phyloP scores from a whole-genome alignment of 2,329 filamentous ascomycete species.

The Ascomycota sp. region DNA sequence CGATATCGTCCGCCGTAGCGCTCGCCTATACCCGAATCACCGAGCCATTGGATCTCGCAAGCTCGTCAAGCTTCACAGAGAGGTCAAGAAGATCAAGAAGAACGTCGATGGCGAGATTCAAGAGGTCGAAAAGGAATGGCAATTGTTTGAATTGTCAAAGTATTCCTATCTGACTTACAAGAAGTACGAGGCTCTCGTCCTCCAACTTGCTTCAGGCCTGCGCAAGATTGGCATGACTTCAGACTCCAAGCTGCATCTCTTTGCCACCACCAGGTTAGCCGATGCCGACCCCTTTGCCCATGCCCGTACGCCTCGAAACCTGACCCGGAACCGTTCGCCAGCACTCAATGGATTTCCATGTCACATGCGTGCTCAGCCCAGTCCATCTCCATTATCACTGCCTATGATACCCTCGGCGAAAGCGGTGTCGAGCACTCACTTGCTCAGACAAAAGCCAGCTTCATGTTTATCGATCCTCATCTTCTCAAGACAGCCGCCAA shows the following conservation, averaged over 20 bases:
- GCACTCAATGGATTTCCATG: conserved; percentile 64
- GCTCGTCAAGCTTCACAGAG: conserved; percentile 57
- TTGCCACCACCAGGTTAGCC: conserved; percentile 57
- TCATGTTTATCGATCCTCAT: conserved; percentile 74
- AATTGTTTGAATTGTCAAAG: conserved; percentile 63
- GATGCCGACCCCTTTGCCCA: neutral
- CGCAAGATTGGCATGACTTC: conserved; percentile 51
- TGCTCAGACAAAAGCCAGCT: conserved; percentile 56
- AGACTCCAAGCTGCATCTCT: conserved; percentile 56
- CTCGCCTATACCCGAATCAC: conserved; percentile 39
- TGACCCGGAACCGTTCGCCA: conserved; percentile 10
- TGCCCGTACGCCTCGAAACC: neutral
- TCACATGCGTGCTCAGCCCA: conserved; percentile 65
- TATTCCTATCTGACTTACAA: conserved; percentile 62
- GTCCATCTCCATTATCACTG: conserved; percentile 79
- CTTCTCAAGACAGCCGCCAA: conserved; percentile 41
- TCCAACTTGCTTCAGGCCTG: conserved; percentile 52
- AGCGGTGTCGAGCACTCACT: conserved; percentile 74
- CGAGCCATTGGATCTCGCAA: conserved; percentile 50
- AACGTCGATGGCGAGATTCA: conserved; percentile 59
- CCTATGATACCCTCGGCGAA: conserved; percentile 80
- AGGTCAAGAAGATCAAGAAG: conserved; percentile 82
- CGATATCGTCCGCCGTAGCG: conserved; percentile 55
- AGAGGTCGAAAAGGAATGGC: conserved; percentile 80
- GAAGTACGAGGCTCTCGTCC: conserved; percentile 53